These are phyloP conservation scores for Leptographium radiaticola DNA, from an alignment of 2,329 filamentous ascomycete species.

Conservation along the genomic window DNA sequence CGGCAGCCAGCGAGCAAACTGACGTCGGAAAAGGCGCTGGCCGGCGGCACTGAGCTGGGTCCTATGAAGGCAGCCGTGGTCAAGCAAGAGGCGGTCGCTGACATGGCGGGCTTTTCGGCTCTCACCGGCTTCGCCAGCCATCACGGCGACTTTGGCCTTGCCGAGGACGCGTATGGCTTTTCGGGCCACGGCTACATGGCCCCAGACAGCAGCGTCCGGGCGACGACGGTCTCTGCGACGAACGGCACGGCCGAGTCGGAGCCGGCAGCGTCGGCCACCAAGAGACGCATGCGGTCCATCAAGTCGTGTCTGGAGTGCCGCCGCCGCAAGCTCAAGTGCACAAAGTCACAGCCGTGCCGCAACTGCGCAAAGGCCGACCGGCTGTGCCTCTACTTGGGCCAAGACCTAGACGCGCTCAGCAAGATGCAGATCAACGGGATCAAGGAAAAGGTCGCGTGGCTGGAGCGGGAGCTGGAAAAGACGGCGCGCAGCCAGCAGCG, in stretches of 20 bases:
- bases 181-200: neutral
- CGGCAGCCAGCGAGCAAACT: neutral
- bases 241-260: neutral
- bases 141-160: neutral
- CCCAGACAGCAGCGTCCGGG: neutral
- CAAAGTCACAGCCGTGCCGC: slow-evolving; percentile 57
- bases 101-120: neutral
- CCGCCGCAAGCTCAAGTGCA: slow-evolving; percentile 65
- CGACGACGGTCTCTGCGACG: neutral
- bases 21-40: neutral
- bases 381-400: slow-evolving; percentile 51
- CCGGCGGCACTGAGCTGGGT: neutral
- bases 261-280: neutral
- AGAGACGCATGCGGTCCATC: slow-evolving; percentile 50
- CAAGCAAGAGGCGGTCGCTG: neutral
- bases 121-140: neutral
- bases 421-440: slow-evolving; percentile 61
- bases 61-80: neutral
- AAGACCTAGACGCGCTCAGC: slow-evolving; percentile 54
- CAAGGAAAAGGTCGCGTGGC: slow-evolving; percentile 63
- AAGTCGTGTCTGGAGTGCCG: slow-evolving; percentile 59
- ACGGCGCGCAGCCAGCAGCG: slow-evolving; percentile 24
- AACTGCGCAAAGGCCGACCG: slow-evolving; percentile 46
- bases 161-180: neutral
- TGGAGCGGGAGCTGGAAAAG: slow-evolving; percentile 57